Evolutionary conservation across 768 basidiomycete species (phyloP), one percentile per base, ranked within the genome.

Genomic region (Tricholoma sp.): DNA sequence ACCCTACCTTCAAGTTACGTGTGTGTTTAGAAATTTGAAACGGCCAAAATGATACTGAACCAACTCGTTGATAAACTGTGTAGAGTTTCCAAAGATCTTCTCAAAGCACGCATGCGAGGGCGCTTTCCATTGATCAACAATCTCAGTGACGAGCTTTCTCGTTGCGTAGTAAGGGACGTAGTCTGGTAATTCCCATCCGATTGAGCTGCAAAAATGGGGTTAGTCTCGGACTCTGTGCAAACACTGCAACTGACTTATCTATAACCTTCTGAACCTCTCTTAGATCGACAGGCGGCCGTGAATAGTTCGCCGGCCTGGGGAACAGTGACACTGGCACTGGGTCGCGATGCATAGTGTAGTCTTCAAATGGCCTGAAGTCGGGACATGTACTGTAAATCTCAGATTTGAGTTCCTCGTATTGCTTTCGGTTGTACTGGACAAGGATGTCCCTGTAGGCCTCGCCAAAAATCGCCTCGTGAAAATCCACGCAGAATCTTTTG

Each of bases 161-260:
- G 65, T 70, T 1, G 71, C 73, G 13, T 74, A 69, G 37, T 70
- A 75, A 0, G 74, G 74, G 34, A 74, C 65, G 53, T 70, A 63
- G 0, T 61, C 64, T 0, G 71, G 72, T 4, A 75, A 68, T 41
- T 76, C 75, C 73, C 74, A 76, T 11, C 67, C 66, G 9, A 69
- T 70, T 1, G 70, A 70, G 5, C 75, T 76, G 29, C 29, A 9
- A 49, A 32, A 49, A 49, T 32, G 47, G n/a, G 47, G 31, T n/a
- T 24, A 44, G 51, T 52, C 8, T 34, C 11, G 9, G 41, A 32
- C 8, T 49, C 47, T 32, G 28, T 9, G 29, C n/a, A 49, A 32
- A 49, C 9, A 49, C 37, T 12, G 18, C 34, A 18, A 57, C 67
- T 34, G 50, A 73, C 73, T 61, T 45, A 39, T 58, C 56, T 33